These are phyloP conservation scores for Terfezia claveryi DNA, from an alignment of 495 filamentous ascomycete genomes.

Conservation along the genomic window DNA sequence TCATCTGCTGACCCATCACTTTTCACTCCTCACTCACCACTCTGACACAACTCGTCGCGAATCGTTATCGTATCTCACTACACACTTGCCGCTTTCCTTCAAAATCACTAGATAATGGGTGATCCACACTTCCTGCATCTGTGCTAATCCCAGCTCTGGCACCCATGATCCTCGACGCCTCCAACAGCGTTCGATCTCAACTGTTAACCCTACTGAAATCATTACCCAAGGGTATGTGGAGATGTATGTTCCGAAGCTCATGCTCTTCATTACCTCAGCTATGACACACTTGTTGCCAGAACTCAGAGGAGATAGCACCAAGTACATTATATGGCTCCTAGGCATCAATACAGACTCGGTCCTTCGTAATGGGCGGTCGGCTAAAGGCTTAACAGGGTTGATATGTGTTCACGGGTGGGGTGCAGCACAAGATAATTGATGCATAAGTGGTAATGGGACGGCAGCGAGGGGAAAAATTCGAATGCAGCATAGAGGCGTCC, in stretches of 20 bases:
- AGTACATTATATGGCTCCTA: slow-evolving; percentile 63
- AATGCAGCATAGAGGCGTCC: slow-evolving; percentile 34
- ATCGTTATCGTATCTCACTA: slow-evolving; percentile 58
- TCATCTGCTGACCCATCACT: slow-evolving; percentile 56
- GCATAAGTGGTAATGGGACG: slow-evolving; percentile 23
- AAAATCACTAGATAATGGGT: slow-evolving; percentile 10
- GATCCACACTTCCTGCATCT: slow-evolving; percentile 37
- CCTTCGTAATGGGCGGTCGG: slow-evolving; percentile 70
- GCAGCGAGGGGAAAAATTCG: slow-evolving; percentile 35
- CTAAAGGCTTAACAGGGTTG: slow-evolving; percentile 69
- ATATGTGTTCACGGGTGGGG: slow-evolving; percentile 60
- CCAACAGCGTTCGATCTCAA: slow-evolving; percentile 44
- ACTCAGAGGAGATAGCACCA: slow-evolving; percentile 49
- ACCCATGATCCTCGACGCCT: slow-evolving; percentile 60
- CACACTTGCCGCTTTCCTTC: slow-evolving; percentile 33
- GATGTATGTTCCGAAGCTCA: slow-evolving; percentile 45
- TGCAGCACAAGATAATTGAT: slow-evolving; percentile 12
- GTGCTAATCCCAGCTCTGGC: slow-evolving; percentile 44
- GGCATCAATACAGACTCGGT: slow-evolving; percentile 42
- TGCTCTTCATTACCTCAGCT: slow-evolving; percentile 65
- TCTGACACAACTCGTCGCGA: slow-evolving; percentile 55
- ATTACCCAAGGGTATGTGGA: slow-evolving; percentile 38
- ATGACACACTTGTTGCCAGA: slow-evolving; percentile 75
- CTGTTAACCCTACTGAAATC: slow-evolving; percentile 50
- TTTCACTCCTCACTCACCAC: slow-evolving; percentile 56